Evolutionary conservation across 352 stramenopile species (phyloP), one percentile per base, ranked within the genome.

Genomic region (Thalassiosira exigua): DNA sequence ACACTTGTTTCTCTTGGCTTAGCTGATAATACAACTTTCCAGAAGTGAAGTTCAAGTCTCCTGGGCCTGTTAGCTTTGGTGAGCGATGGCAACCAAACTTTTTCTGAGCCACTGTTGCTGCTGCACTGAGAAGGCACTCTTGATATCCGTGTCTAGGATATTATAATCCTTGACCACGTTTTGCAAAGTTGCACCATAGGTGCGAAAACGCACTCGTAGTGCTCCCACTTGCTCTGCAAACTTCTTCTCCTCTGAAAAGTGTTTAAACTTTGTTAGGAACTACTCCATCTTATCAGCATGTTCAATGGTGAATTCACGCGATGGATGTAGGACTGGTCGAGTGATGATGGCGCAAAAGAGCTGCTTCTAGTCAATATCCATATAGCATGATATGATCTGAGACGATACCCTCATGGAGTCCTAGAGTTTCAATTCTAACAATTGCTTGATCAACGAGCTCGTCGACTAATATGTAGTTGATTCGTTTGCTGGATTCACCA

Each of bases 41-140:
- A 79, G 39, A 71, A 79, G 19, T 61, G 54, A 1, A 58, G 5
- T n/a, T n/a, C 42, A 7, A 1, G 0, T 11, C 0, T 5, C 69
- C 59, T 12, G n/a, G 17, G 11, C 5, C 5, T n/a, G 58, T 61
- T 7, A 79, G 24, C n/a, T 58, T 44, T 7, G 14, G 51, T 14
- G 69, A 79, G 19, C 69, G 42, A 19, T 72, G 42, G 36, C 72
- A 79, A 14, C 58, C 66, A 32, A 51, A 75, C 29, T 75, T 66
- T 26, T 48, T 26, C 30, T 54, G 53, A 2, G 14, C 26, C 2
- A 66, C 65, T 36, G 26, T 11, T 19, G 56, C 57, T 11, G 50
- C 50, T 1, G 50, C 50, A 2, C 14, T 9, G 0, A 62, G 46
- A 14, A 71, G 33, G 19, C 4, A 61, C 4, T 57, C 44, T 1